A percentile compares a stretch with the other conserved stretches of the same genome.
Evolutionary conservation across 164 flowering plant species (phyloP).

Genomic region (Berberis vulgaris): DNA sequence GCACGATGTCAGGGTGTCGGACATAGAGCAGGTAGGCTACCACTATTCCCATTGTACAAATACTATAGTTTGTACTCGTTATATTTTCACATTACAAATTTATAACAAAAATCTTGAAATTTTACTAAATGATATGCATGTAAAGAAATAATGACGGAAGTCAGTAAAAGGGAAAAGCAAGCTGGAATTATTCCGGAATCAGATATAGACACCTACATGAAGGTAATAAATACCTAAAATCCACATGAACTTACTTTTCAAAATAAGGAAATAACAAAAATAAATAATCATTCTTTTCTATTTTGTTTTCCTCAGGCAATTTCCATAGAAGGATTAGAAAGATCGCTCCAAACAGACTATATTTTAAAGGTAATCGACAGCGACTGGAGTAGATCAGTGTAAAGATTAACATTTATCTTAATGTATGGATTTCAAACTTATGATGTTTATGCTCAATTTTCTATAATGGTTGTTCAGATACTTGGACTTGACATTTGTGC

Average conservation of each 20-base stretch:
- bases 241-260: neutral
- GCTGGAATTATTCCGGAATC: slow-evolving; percentile 2
- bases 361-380: slow-evolving; percentile 4
- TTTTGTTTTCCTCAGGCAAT: neutral
- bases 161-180: slow-evolving; percentile 2
- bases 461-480: neutral
- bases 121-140: neutral
- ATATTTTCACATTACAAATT: neutral
- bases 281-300: no score
- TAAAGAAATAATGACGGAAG: slow-evolving; percentile 4
- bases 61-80: neutral
- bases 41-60: neutral
- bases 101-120: neutral
- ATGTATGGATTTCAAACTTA: no score
- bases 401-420: neutral
- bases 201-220: slow-evolving; percentile 3
- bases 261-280: no score
- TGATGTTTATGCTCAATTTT: neutral
- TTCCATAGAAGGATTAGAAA: slow-evolving; percentile 1
- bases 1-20: slow-evolving; percentile 4
- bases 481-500: slow-evolving; percentile 7
- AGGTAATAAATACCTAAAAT: neutral
- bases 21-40: slow-evolving; percentile 1
- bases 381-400: neutral
- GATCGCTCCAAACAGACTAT: slow-evolving; percentile 5